Conservation (phyloP, 495 filamentous ascomycete species). For the Aspergillus diversus region DNA sequence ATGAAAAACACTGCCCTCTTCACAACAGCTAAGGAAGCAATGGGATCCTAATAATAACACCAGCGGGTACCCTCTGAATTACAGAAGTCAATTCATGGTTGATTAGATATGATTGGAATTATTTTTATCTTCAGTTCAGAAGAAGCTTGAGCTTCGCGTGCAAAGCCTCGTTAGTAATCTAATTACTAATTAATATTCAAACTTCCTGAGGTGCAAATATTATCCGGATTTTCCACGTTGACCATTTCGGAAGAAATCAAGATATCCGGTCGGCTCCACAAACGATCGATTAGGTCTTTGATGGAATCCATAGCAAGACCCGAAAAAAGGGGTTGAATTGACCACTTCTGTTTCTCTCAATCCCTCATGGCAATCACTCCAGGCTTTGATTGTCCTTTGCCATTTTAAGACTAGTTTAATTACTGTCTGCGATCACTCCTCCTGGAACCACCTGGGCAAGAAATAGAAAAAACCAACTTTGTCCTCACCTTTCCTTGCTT, state of each 20-base stretch:
- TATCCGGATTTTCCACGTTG: neutral
- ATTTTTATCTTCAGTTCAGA: slow-evolving; percentile 10
- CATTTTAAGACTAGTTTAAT: neutral
- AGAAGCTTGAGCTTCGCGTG: neutral
- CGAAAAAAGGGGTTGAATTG: neutral
- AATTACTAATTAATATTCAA: too few relatives aligned
- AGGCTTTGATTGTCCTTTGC: neutral
- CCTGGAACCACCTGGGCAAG: neutral
- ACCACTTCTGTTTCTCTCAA: too few relatives aligned
- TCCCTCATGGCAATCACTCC: too few relatives aligned
- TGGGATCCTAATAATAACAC: slow-evolving; percentile 12
- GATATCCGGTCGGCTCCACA: neutral
- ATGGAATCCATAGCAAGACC: neutral
- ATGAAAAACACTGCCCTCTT: slow-evolving; percentile 11
- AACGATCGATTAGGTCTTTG: neutral
- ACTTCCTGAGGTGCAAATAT: too few relatives aligned
- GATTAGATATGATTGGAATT: neutral
- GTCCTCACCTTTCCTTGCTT: too few relatives aligned
- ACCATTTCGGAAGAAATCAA: neutral
- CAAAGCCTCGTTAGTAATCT: slow-evolving; percentile 1
- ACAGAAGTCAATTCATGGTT: neutral
- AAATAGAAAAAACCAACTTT: too few relatives aligned
- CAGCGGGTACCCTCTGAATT: neutral
- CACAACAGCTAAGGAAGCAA: neutral
- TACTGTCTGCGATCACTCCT: neutral